These are phyloP conservation scores for Eimeria zaria DNA, from an alignment of 169 alveolate species.

Conservation along the genomic window DNA sequence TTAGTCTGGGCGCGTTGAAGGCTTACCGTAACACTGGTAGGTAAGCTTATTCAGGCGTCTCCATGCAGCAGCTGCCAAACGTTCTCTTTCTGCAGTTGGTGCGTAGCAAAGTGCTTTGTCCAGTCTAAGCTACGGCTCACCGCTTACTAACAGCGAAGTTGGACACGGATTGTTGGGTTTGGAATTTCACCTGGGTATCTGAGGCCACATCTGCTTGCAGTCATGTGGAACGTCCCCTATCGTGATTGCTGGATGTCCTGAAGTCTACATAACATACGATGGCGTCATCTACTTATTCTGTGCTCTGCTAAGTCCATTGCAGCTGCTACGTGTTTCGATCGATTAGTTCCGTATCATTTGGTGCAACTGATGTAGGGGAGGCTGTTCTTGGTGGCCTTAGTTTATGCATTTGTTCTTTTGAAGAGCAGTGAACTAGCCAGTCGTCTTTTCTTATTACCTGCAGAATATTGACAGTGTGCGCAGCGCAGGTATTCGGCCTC, in stretches of 20 bases:
- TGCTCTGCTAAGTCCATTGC: neutral
- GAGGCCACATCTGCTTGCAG: neutral
- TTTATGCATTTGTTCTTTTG: neutral
- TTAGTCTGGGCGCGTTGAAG: neutral
- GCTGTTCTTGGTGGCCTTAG: neutral
- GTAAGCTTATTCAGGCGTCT: neutral
- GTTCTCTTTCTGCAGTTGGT: neutral
- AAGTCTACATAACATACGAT: neutral
- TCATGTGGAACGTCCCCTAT: neutral
- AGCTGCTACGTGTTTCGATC: neutral
- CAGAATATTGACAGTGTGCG: neutral
- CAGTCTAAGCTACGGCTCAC: neutral
- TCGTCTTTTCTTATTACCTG: neutral
- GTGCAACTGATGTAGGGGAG: neutral
- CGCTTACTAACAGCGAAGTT: neutral
- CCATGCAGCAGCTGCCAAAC: neutral
- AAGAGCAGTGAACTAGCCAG: neutral
- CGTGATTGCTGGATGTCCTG: neutral
- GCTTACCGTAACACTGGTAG: neutral
- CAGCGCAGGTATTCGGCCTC: too few species aligned
- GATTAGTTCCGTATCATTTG: neutral
- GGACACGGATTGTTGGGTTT: neutral
- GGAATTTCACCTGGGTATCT: neutral
- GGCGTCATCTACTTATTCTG: neutral
- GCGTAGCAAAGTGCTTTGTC: neutral